phyloP scores from a whole-genome alignment of 495 filamentous ascomycete genomes.

The Neohortaea acidophila region DNA sequence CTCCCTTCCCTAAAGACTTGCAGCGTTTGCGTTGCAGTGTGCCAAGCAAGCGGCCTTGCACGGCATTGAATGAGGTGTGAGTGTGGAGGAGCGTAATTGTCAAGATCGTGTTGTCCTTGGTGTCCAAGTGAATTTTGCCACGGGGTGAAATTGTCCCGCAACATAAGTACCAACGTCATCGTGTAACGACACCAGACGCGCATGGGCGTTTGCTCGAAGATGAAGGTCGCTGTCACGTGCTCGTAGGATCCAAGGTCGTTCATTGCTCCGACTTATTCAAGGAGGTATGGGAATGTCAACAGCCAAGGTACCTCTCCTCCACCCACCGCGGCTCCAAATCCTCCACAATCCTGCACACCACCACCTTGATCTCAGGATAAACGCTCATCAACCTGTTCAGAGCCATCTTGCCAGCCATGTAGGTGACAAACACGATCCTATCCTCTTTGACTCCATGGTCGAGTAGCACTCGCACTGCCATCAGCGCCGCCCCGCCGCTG shows the following conservation, averaged over 20 bases:
- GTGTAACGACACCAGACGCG: neutral
- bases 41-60: no score
- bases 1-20: no score
- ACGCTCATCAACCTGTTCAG: constrained; percentile 70
- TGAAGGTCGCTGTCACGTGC: neutral
- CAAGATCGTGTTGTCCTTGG: neutral
- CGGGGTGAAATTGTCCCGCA: no score
- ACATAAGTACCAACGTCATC: no score
- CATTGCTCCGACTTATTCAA: neutral
- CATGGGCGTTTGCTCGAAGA: neutral
- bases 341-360: constrained; percentile 63
- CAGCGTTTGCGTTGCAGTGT: no score
- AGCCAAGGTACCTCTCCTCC: constrained; percentile 67
- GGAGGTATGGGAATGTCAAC: constrained; percentile 31
- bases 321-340: constrained; percentile 70
- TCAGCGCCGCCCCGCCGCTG: constrained; percentile 80
- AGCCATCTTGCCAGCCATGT: constrained; percentile 65
- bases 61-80: no score
- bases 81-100: no score
- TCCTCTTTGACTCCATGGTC: constrained; percentile 86
- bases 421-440: constrained; percentile 77
- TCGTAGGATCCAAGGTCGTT: no score
- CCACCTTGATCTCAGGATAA: constrained; percentile 68
- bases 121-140: neutral
- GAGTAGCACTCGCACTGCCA: constrained; percentile 86